Percentiles rank a stretch among this genome's conserved stretches.
Evolutionary conservation across 169 alveolate species (phyloP).

Genomic region (Plasmodium knowlesi): DNA sequence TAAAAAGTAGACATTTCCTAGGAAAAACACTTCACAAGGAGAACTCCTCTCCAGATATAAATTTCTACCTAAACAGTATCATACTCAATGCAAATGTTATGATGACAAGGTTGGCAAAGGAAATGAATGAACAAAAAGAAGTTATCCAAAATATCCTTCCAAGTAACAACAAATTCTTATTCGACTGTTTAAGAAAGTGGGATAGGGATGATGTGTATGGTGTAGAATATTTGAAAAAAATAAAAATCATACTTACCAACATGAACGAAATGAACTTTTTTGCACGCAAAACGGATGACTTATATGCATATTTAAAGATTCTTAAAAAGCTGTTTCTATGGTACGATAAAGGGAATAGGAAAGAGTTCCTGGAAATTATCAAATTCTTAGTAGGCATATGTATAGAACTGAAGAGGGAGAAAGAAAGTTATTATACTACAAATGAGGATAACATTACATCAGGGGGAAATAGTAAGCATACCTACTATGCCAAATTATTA

Average conservation of each 20-base stretch:
- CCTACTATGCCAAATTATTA: slow-evolving; percentile 12
- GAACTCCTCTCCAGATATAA: slow-evolving; percentile 1
- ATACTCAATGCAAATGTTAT: slow-evolving; percentile 28
- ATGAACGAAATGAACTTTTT: slow-evolving; percentile 21
- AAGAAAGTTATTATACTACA: not conserved
- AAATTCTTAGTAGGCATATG: slow-evolving; percentile 23
- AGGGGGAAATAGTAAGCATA: not conserved
- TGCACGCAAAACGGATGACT: slow-evolving; percentile 15
- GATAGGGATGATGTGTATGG: slow-evolving; percentile 11
- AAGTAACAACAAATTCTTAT: slow-evolving; percentile 9
- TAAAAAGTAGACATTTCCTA: slow-evolving; percentile 3
- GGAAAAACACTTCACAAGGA: not conserved
- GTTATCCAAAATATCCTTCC: slow-evolving; percentile 18
- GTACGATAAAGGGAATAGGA: slow-evolving; percentile 19
- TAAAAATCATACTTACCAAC: slow-evolving; percentile 22
- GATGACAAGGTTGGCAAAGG: not conserved
- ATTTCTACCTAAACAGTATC: slow-evolving; percentile 27
- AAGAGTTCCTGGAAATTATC: slow-evolving; percentile 9
- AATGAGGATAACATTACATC: not conserved
- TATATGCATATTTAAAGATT: slow-evolving; percentile 35
- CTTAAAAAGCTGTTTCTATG: slow-evolving; percentile 39
- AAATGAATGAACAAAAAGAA: not conserved
- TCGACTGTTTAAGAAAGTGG: slow-evolving; percentile 46
- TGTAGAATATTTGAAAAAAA: slow-evolving; percentile 15
- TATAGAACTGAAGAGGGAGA: slow-evolving; percentile 7